A percentile compares a stretch with the other conserved stretches of the same genome.
phyloP scores from a whole-genome alignment of 2,329 filamentous ascomycete genomes.

The Phaeosphaeriaceae sp. region DNA sequence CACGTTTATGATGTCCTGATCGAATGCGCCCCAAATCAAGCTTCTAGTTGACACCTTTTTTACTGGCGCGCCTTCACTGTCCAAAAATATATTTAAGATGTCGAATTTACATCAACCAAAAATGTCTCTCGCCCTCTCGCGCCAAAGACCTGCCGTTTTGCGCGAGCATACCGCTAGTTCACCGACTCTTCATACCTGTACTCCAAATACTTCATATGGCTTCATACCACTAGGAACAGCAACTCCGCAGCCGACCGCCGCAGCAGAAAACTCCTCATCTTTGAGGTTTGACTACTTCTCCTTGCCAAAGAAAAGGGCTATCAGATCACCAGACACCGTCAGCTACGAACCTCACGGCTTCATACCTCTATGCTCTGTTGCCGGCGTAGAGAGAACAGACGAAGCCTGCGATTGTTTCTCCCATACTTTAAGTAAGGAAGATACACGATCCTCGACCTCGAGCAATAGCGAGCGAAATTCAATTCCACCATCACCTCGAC shows the following conservation, averaged over 20 bases:
- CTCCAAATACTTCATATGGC: background rate
- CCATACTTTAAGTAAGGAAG: background rate
- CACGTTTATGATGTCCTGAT: background rate
- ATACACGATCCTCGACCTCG: background rate
- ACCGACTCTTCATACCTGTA: background rate
- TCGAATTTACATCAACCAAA: background rate
- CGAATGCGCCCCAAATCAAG: background rate
- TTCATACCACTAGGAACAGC: slow-evolving; percentile 1
- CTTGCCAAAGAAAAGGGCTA: background rate
- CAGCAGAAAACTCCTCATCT: background rate
- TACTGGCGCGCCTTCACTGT: background rate
- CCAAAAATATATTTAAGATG: background rate
- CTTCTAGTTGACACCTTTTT: background rate
- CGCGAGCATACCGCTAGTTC: background rate
- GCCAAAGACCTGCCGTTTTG: background rate
- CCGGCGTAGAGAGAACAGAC: background rate
- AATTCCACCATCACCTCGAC: background rate
- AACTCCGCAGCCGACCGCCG: background rate
- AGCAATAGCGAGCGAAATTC: background rate
- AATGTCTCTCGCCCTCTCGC: background rate
- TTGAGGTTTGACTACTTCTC: background rate
- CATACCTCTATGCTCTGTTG: slow-evolving; percentile 1
- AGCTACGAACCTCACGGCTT: background rate
- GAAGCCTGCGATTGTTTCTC: slow-evolving; percentile 1
- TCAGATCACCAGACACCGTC: background rate